Percentiles rank a stretch among this genome's conserved stretches.
These are phyloP conservation scores for Chlamydomonas sphaeroides DNA, from an alignment of 139 green algal species.

Conservation along the genomic window DNA sequence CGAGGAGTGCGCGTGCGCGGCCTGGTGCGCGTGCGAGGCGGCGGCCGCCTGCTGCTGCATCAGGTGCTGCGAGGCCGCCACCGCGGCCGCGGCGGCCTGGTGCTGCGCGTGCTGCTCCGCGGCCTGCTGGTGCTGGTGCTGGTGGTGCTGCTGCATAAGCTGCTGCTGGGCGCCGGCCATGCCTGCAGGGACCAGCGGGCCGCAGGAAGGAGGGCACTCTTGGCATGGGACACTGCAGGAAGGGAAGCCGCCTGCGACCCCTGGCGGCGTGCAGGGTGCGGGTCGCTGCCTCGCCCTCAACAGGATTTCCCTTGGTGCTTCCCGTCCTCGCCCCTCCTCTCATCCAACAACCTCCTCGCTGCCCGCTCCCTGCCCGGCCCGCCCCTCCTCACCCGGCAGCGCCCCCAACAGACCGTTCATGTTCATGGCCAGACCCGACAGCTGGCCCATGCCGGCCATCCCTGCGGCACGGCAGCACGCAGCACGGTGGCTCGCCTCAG, in stretches of 20 bases:
- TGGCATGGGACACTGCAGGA: no score
- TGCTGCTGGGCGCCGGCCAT: not conserved
- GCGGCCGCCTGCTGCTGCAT: not conserved
- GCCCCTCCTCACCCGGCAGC: not conserved
- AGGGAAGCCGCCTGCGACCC: no score
- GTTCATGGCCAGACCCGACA: not conserved
- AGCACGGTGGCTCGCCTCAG: no score
- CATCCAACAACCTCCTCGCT: no score
- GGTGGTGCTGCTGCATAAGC: not conserved
- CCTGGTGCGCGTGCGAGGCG: not conserved
- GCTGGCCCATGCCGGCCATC: conserved; percentile 1
- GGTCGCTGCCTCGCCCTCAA: no score
- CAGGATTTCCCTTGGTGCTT: no score
- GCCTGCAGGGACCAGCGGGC: no score
- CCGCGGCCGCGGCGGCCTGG: not conserved
- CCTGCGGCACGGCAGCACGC: not conserved
- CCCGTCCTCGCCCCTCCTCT: no score
- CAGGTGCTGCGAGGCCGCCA: not conserved
- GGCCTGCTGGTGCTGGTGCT: not conserved
- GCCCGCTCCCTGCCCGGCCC: not conserved
- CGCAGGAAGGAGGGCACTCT: no score
- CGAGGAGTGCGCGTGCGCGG: not conserved
- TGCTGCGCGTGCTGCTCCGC: not conserved
- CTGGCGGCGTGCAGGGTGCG: no score
- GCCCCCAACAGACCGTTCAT: conserved; percentile 19